These are phyloP conservation scores for Smithsoniella earleae DNA, from an alignment of 163 green algal species.

Conservation along the genomic window DNA sequence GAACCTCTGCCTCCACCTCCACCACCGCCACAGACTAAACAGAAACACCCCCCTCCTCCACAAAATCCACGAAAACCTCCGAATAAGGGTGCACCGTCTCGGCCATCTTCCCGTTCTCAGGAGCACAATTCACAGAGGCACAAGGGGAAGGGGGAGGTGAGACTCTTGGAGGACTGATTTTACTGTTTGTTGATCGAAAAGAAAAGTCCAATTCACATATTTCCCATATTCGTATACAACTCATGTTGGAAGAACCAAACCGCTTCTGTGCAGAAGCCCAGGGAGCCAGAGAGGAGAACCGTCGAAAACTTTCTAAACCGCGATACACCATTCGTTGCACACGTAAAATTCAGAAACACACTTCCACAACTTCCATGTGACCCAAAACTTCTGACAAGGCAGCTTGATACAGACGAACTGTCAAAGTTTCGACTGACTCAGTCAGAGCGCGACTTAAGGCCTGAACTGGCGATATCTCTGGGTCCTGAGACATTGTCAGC, in stretches of 20 bases:
- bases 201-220: not conserved
- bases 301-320: constrained; percentile 8
- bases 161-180: not conserved
- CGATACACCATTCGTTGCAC: constrained; percentile 18
- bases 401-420: constrained; percentile 4
- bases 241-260: not conserved
- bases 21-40: too few relatives aligned
- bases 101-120: too few relatives aligned
- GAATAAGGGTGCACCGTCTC: too few relatives aligned
- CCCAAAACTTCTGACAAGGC: not conserved
- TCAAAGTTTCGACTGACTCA: constrained; percentile 13
- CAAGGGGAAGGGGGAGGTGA: too few relatives aligned
- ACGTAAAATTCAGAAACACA: constrained; percentile 14
- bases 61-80: too few relatives aligned
- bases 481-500: not conserved
- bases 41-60: too few relatives aligned
- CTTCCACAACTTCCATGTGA: constrained; percentile 19
- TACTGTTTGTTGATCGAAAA: not conserved
- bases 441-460: not conserved
- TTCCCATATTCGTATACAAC: not conserved
- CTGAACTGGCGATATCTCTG: not conserved
- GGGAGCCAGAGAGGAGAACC: not conserved
- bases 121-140: not conserved
- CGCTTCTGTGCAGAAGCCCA: not conserved
- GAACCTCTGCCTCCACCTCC: too few relatives aligned